Evolutionary conservation across 495 filamentous ascomycete genomes (phyloP).

Genomic region (Saxispiralis lemnorum): DNA sequence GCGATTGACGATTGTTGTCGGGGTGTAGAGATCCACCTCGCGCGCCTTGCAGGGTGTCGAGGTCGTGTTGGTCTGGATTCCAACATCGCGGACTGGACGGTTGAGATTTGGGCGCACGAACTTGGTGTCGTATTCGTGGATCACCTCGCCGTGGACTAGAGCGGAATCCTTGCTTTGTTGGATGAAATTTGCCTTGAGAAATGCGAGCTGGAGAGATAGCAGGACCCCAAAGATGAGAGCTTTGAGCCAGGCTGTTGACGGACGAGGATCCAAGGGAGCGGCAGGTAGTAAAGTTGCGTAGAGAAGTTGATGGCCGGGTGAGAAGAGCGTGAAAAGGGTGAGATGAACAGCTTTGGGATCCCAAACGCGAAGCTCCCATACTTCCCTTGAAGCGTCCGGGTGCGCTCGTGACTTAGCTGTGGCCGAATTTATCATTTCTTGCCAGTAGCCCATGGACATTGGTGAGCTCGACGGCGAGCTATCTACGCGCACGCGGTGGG

Average conservation of each 20-base stretch:
- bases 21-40: slow-evolving; percentile 54
- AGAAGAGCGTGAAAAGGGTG: slow-evolving; percentile 75
- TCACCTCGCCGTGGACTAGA: slow-evolving; percentile 74
- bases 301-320: slow-evolving; percentile 74
- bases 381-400: slow-evolving; percentile 68
- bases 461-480: slow-evolving; percentile 72
- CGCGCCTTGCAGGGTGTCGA: slow-evolving; percentile 19
- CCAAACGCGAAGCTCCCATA: slow-evolving; percentile 92
- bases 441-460: slow-evolving; percentile 43
- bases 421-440: slow-evolving; percentile 45
- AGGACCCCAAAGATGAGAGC: slow-evolving; percentile 52
- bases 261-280: slow-evolving; percentile 51
- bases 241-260: slow-evolving; percentile 70
- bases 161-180: slow-evolving; percentile 73
- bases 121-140: slow-evolving; percentile 92
- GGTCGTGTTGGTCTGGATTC: slow-evolving; percentile 38
- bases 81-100: slow-evolving; percentile 64
- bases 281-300: slow-evolving; percentile 78
- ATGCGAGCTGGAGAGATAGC: slow-evolving; percentile 58
- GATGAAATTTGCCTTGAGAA: slow-evolving; percentile 50
- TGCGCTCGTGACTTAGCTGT: slow-evolving; percentile 53
- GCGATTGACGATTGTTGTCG: slow-evolving; percentile 59
- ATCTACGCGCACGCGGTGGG: slow-evolving; percentile 75
- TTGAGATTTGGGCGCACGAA: slow-evolving; percentile 82
- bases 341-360: slow-evolving; percentile 73